phyloP scores from a whole-genome alignment of 2,329 filamentous ascomycete genomes.

The Aspergillus texensis region DNA sequence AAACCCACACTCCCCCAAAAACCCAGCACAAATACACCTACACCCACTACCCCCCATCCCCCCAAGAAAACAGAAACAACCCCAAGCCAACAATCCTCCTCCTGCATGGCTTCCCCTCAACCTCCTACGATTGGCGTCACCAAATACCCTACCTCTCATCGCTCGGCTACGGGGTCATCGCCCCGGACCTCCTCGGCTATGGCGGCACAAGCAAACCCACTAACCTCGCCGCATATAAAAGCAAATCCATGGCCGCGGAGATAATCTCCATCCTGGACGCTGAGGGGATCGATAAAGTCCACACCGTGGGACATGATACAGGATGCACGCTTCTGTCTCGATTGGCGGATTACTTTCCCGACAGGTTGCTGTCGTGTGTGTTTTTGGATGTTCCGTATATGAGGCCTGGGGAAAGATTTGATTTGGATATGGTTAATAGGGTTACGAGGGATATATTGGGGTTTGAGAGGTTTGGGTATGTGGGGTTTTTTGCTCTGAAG shows the following conservation, averaged over 20 bases:
- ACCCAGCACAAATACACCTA: constrained; percentile 31
- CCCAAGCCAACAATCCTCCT: constrained; percentile 45
- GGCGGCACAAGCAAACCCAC: constrained; percentile 38
- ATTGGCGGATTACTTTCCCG: constrained; percentile 27
- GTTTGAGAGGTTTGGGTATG: constrained; percentile 28
- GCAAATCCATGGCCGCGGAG: constrained; percentile 36
- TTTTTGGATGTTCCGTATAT: constrained; percentile 27
- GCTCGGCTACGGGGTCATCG: constrained; percentile 48
- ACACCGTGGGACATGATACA: constrained; percentile 31
- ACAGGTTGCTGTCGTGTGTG: constrained; percentile 19
- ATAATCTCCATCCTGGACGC: constrained; percentile 37
- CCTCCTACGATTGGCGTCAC: constrained; percentile 47
- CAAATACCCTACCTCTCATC: constrained; percentile 41
- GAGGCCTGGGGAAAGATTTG: constrained; percentile 22
- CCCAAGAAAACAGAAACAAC: neutral
- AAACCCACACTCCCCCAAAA: constrained; percentile 18
- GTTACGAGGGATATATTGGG: constrained; percentile 23
- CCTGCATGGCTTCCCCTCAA: constrained; percentile 55
- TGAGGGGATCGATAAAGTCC: constrained; percentile 23
- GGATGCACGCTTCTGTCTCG: constrained; percentile 29
- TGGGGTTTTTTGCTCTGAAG: constrained; percentile 23
- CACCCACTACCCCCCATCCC: constrained; percentile 24
- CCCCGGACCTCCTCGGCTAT: constrained; percentile 47
- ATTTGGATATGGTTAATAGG: constrained; percentile 24
- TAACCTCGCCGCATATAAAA: constrained; percentile 28